Percentiles rank a stretch among this genome's conserved stretches.
These are phyloP conservation scores for Lecanosticta acicola DNA, from an alignment of 2,329 filamentous ascomycete species.

Conservation along the genomic window DNA sequence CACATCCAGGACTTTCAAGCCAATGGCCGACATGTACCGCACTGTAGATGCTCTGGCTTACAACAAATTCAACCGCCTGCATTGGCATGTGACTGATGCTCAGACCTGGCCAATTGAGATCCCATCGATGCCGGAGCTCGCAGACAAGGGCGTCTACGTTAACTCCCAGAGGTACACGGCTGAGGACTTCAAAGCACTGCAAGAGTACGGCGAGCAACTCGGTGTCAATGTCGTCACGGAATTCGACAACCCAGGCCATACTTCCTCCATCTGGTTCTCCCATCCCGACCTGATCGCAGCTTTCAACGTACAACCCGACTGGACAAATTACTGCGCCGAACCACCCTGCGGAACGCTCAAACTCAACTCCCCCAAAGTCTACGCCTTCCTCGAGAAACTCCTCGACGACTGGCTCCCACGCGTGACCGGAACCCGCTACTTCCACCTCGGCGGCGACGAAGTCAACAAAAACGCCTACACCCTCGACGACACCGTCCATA, in stretches of 20 bases:
- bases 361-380: slow-evolving; percentile 66
- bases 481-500: slow-evolving; percentile 66
- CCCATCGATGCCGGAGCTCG: slow-evolving; percentile 64
- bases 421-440: slow-evolving; percentile 64
- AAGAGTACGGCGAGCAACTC: slow-evolving; percentile 62
- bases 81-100: slow-evolving; percentile 75
- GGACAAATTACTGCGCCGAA: slow-evolving; percentile 49
- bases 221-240: slow-evolving; percentile 69
- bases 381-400: slow-evolving; percentile 64
- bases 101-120: slow-evolving; percentile 84
- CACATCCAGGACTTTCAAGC: slow-evolving; percentile 66
- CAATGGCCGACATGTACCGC: slow-evolving; percentile 60
- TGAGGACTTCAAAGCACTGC: slow-evolving; percentile 58
- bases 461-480: slow-evolving; percentile 70
- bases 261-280: slow-evolving; percentile 59
- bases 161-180: slow-evolving; percentile 62
- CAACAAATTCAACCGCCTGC: slow-evolving; percentile 78
- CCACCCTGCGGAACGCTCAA: slow-evolving; percentile 61
- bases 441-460: slow-evolving; percentile 85
- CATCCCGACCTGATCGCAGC: slow-evolving; percentile 68
- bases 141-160: slow-evolving; percentile 67
- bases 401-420: slow-evolving; percentile 73
- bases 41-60: slow-evolving; percentile 71
- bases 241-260: slow-evolving; percentile 78
- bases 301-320: slow-evolving; percentile 50